Conservation (phyloP, 306 rosid genomes). For the Castanea sativa region DNA sequence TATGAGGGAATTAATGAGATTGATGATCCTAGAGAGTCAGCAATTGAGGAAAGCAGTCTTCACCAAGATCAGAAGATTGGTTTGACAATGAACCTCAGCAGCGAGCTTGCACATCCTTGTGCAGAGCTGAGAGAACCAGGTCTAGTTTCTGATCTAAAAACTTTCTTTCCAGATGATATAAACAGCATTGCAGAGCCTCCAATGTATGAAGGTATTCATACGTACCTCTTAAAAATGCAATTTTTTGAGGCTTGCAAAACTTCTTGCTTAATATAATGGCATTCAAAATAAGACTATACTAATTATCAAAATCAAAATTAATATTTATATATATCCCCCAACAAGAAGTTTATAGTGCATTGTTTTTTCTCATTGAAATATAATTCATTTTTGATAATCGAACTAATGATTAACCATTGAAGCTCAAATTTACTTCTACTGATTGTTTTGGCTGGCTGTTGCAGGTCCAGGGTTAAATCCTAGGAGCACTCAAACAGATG, state of each 20-base stretch:
- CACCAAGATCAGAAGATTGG: conserved; percentile 29
- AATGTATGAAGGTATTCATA: conserved; percentile 48
- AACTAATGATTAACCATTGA: background rate
- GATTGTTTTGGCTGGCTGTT: conserved; percentile 11
- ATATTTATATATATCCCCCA: background rate
- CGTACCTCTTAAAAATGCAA: background rate
- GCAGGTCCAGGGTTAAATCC: conserved; percentile 32
- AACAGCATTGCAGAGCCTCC: conserved; percentile 24
- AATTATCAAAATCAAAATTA: background rate
- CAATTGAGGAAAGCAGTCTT: conserved; percentile 25
- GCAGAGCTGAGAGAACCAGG: background rate
- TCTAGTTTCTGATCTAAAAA: conserved; percentile 30
- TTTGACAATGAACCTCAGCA: conserved; percentile 12
- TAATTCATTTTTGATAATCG: background rate
- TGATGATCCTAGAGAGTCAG: conserved; percentile 21
- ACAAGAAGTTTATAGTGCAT: background rate
- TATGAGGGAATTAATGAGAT: conserved; percentile 12
- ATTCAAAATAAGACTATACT: background rate
- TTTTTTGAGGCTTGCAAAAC: background rate
- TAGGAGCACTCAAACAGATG: conserved; percentile 17
- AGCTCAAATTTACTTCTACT: background rate
- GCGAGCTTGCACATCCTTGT: conserved; percentile 18
- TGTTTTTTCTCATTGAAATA: background rate
- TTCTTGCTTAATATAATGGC: background rate
- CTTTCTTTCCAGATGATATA: conserved; percentile 20